These are phyloP conservation scores for Boletus semigastroideus DNA, from an alignment of 1,284 basidiomycete species.

Conservation along the genomic window DNA sequence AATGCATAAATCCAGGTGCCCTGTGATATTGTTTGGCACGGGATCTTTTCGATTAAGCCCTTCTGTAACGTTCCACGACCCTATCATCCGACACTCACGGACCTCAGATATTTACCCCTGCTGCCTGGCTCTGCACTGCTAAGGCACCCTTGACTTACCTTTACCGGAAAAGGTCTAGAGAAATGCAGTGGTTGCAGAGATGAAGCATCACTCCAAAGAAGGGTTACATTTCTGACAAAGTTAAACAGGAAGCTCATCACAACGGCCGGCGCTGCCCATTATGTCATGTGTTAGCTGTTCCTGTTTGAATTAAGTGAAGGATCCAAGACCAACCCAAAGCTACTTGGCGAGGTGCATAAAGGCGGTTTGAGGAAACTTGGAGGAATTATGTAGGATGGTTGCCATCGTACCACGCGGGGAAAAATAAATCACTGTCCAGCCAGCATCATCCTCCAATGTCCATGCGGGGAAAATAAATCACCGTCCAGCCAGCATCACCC, in stretches of 20 bases:
- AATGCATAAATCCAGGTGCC: background rate
- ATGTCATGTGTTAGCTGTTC: too few relatives aligned
- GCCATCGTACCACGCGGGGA: too few relatives aligned
- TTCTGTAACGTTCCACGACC: background rate
- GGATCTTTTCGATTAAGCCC: background rate
- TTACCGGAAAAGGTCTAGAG: too few relatives aligned
- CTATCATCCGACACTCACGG: background rate
- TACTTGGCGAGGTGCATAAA: constrained; percentile 73
- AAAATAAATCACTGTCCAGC: background rate
- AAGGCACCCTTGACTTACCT: too few relatives aligned
- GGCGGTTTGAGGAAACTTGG: too few relatives aligned
- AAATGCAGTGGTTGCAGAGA: background rate
- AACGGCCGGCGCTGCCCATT: too few relatives aligned
- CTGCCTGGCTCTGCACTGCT: too few relatives aligned
- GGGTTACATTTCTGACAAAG: background rate
- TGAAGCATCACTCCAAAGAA: background rate
- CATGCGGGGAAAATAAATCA: background rate
- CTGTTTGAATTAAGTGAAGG: constrained; percentile 64
- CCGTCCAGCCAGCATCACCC: too few relatives aligned
- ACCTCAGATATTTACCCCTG: too few relatives aligned
- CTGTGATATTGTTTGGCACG: background rate
- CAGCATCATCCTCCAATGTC: too few relatives aligned
- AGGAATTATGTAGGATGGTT: background rate
- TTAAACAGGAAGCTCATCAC: background rate
- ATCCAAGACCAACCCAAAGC: constrained; percentile 51